Percentiles rank a stretch among this genome's conserved stretches.
Conservation (phyloP, 2,329 filamentous ascomycete species). For the Myriosclerotinia curreyana region DNA sequence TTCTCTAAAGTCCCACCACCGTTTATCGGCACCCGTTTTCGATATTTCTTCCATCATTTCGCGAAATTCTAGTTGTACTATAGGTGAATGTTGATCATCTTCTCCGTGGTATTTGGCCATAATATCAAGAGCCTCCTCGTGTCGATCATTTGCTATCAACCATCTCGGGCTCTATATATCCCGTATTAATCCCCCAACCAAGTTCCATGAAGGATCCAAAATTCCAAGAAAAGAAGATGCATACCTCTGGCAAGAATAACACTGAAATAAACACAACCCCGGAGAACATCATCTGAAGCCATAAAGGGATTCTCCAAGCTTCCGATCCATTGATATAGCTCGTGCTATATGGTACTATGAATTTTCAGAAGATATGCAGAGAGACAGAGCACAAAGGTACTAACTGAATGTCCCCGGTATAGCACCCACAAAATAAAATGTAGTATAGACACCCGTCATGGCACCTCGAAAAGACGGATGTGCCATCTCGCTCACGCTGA, state of each 20-base stretch:
- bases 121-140: constrained; percentile 53
- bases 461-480: constrained; percentile 46
- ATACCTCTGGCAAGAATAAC: constrained; percentile 53
- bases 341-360: constrained; percentile 16
- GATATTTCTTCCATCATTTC: constrained; percentile 37
- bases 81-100: constrained; percentile 34
- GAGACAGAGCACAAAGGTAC: accelerated
- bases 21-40: constrained; percentile 36
- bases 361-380: neutral
- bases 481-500: constrained; percentile 47
- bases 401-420: constrained; percentile 28
- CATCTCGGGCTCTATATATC: constrained; percentile 46
- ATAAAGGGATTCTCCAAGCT: constrained; percentile 40
- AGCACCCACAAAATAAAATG: constrained; percentile 31
- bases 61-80: constrained; percentile 35
- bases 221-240: neutral
- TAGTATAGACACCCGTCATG: constrained; percentile 38
- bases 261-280: constrained; percentile 39
- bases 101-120: constrained; percentile 58
- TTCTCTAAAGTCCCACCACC: constrained; percentile 38
- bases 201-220: neutral
- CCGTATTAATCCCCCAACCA: accelerated
- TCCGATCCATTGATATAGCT: constrained; percentile 15
- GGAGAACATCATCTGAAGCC: constrained; percentile 37
- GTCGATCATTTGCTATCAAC: constrained; percentile 54